Percentiles rank a stretch among this genome's conserved stretches.
Evolutionary conservation across 2,329 filamentous ascomycete species (phyloP).

Genomic region (Fusarium sp.): DNA sequence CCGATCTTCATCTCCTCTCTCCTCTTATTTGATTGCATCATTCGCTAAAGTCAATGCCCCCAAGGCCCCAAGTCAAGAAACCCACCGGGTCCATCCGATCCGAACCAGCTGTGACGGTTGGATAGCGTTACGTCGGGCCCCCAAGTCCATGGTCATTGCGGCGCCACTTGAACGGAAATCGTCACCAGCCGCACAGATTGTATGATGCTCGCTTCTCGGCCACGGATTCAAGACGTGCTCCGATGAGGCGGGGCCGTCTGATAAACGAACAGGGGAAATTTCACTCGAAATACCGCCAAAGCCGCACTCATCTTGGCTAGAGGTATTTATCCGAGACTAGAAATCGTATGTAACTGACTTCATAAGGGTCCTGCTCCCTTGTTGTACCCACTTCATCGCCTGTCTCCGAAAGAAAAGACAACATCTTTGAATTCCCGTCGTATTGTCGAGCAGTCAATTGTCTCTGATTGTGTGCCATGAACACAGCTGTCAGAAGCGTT

Average conservation of each 20-base stretch:
- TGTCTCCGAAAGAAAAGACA: slow-evolving; percentile 7
- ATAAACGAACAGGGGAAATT: slow-evolving; percentile 4
- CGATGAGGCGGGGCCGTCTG: slow-evolving; percentile 18
- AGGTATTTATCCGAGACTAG: background rate
- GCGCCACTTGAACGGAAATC: slow-evolving; percentile 39
- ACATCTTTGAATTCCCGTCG: slow-evolving; percentile 15
- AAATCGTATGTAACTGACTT: background rate
- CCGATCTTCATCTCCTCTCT: slow-evolving; percentile 18
- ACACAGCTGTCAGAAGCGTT: background rate
- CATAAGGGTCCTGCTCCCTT: slow-evolving; percentile 6
- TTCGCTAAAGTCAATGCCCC: background rate
- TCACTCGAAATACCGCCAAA: slow-evolving; percentile 29
- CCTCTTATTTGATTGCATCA: slow-evolving; percentile 20
- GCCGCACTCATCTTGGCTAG: slow-evolving; percentile 5
- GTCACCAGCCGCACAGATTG: slow-evolving; percentile 34
- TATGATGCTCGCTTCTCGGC: slow-evolving; percentile 25
- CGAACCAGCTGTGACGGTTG: slow-evolving; percentile 18
- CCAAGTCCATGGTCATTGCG: slow-evolving; percentile 9
- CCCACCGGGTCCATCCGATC: slow-evolving; percentile 24
- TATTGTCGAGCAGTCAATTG: slow-evolving; percentile 3
- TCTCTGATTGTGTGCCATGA: too few species aligned
- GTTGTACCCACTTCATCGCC: slow-evolving; percentile 5
- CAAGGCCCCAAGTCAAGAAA: slow-evolving; percentile 2
- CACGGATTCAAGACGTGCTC: slow-evolving; percentile 21
- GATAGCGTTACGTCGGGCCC: slow-evolving; percentile 26